These are phyloP conservation scores for Spinellus fusiger DNA, from an alignment of 192 early-diverging fungal species.

Conservation along the genomic window DNA sequence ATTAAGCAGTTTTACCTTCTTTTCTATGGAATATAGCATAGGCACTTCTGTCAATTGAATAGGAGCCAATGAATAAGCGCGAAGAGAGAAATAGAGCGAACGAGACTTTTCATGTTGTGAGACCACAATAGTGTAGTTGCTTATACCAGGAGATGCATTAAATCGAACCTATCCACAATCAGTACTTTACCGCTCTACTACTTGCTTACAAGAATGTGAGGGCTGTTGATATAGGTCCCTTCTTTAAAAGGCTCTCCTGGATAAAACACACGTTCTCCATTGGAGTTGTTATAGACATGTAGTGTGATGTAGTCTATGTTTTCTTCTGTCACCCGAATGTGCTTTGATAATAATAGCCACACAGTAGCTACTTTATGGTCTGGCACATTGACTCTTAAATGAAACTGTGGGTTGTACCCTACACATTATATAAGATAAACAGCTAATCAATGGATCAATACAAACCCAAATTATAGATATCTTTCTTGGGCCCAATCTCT, in stretches of 20 bases:
- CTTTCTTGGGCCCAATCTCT: constrained; percentile 17
- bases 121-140: constrained; percentile 69
- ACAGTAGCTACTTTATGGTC: constrained; percentile 49
- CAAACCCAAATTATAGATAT: constrained; percentile 28
- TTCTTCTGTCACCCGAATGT: constrained; percentile 73
- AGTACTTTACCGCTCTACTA: not conserved
- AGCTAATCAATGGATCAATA: constrained; percentile 4
- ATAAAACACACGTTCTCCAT: constrained; percentile 61
- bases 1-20: constrained; percentile 35
- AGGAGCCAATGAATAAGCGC: constrained; percentile 58
- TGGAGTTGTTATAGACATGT: constrained; percentile 71
- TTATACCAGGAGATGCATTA: constrained; percentile 49
- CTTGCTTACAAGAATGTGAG: constrained; percentile 63
- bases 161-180: constrained; percentile 47
- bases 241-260: constrained; percentile 48
- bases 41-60: constrained; percentile 61
- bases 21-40: constrained; percentile 45
- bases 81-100: constrained; percentile 71
- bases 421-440: constrained; percentile 36
- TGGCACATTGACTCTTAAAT: constrained; percentile 52
- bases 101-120: constrained; percentile 70
- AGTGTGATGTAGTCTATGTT: constrained; percentile 85
- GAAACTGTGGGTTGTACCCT: constrained; percentile 79
- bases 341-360: constrained; percentile 81
- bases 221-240: constrained; percentile 84